These are phyloP conservation scores for Raphanus hybrid DNA, from an alignment of 441 rosid genomes.

Conservation along the genomic window DNA sequence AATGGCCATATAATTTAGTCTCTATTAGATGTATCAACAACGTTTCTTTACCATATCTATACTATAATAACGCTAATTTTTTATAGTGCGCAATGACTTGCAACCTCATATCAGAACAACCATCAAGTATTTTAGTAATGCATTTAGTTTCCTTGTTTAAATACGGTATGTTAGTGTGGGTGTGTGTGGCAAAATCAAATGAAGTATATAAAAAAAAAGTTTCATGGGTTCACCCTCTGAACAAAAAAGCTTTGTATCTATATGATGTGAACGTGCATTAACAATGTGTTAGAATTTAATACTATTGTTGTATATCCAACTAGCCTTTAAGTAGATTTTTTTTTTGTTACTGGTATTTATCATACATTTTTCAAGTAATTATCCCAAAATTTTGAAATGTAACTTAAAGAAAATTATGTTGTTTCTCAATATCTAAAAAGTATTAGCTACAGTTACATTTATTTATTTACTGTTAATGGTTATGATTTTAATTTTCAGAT, in stretches of 20 bases:
- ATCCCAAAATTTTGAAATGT: background rate
- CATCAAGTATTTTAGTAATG: background rate
- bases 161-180: too few species aligned
- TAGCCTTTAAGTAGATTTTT: background rate
- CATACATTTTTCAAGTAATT: background rate
- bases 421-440: background rate
- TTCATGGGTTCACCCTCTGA: too few species aligned
- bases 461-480: background rate
- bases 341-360: background rate
- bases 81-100: background rate
- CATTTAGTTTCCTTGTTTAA: too few species aligned
- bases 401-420: background rate
- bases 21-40: background rate
- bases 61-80: background rate
- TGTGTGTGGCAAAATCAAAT: too few species aligned
- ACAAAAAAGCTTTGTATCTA: slow-evolving; percentile 35
- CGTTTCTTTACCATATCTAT: background rate
- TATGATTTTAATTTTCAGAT: background rate
- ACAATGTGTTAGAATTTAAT: slow-evolving; percentile 19
- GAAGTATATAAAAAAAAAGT: too few species aligned
- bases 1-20: background rate
- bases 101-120: background rate
- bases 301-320: background rate
- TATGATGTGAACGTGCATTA: slow-evolving; percentile 43
- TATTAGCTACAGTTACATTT: background rate